Evolutionary conservation across 2,329 filamentous ascomycete genomes (phyloP).

Genomic region (Claviceps humidiphila): DNA sequence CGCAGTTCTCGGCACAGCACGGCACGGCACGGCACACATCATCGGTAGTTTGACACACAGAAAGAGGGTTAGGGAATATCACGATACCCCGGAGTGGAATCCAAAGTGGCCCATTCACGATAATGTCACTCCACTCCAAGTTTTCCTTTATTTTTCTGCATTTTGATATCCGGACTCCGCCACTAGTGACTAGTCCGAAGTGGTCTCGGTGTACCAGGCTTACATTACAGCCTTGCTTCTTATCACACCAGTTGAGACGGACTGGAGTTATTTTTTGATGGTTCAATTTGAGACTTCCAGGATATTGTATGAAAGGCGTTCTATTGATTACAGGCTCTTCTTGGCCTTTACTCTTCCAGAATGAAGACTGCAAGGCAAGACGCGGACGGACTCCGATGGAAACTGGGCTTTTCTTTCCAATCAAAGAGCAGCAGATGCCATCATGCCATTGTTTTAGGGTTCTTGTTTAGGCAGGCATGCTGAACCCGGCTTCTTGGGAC

Average conservation of each 20-base stretch:
- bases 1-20: constrained; percentile 10
- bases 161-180: background rate
- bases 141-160: background rate
- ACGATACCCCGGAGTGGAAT: constrained; percentile 29
- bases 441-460: background rate
- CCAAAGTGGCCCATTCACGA: constrained; percentile 17
- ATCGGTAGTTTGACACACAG: constrained; percentile 17
- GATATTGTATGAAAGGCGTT: constrained; percentile 7
- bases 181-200: background rate
- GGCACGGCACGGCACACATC: constrained; percentile 14
- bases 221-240: background rate
- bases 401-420: background rate
- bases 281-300: constrained; percentile 2
- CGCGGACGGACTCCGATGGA: background rate
- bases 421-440: background rate
- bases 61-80: constrained; percentile 21
- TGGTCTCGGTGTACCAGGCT: background rate
- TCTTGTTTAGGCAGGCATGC: background rate
- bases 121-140: constrained; percentile 25
- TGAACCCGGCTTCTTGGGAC: background rate
- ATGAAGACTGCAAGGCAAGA: background rate
- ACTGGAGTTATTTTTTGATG: background rate
- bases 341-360: background rate
- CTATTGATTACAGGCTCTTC: background rate
- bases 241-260: background rate